These are phyloP conservation scores for Hemisphaericaspora lyxosophila DNA, from an alignment of 1,139 yeast genomes.

Conservation along the genomic window DNA sequence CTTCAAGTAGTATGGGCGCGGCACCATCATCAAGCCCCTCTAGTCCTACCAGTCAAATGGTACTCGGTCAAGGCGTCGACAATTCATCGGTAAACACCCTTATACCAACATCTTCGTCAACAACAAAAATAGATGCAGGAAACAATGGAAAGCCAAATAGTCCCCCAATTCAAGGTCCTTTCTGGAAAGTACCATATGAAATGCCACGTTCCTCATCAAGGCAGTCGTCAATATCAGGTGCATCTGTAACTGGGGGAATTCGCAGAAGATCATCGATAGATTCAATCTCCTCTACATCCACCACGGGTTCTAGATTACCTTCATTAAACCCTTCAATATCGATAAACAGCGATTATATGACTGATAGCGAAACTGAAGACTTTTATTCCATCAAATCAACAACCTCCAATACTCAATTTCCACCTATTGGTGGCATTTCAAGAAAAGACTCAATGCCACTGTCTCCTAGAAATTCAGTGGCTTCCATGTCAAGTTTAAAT, in stretches of 20 bases:
- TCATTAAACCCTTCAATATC: constrained; percentile 29
- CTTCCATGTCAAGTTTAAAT: constrained; percentile 45
- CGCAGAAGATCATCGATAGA: constrained; percentile 16
- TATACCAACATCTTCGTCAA: neutral
- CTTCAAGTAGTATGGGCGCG: constrained; percentile 7
- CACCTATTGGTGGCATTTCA: constrained; percentile 18
- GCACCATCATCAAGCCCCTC: constrained; percentile 19
- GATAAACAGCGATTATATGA: constrained; percentile 21
- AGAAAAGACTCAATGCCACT: constrained; percentile 27
- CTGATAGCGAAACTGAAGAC: constrained; percentile 43
- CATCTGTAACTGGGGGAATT: constrained; percentile 1
- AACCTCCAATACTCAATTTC: constrained; percentile 30
- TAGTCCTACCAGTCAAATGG: constrained; percentile 19
- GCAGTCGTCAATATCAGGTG: constrained; percentile 30
- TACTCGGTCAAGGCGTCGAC: constrained; percentile 14
- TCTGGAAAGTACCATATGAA: constrained; percentile 54
- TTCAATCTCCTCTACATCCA: constrained; percentile 24
- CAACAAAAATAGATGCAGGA: neutral
- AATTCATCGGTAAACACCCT: neutral
- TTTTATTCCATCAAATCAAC: constrained; percentile 31
- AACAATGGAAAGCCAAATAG: constrained; percentile 18
- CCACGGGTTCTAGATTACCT: constrained; percentile 33
- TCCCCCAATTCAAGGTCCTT: constrained; percentile 47
- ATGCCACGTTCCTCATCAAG: constrained; percentile 37
- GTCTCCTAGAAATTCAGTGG: constrained; percentile 50